Base-by-base conservation (phyloP, 352 stramenopile genomes). In the Paralagenidium karlingii region DNA sequence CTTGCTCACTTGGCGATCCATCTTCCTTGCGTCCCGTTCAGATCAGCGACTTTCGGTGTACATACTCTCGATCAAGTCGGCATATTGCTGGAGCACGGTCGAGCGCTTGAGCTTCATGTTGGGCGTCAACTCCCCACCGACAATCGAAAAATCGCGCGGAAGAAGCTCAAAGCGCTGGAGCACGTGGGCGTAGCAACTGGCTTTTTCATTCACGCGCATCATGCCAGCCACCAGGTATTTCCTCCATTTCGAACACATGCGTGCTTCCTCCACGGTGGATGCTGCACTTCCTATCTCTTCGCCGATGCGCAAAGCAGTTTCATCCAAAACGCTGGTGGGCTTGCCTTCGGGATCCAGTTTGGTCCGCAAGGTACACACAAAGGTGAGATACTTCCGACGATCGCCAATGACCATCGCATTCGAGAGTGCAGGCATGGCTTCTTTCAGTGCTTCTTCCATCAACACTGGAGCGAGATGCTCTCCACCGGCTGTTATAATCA, bases 91-190 rank as follows among this genome's bases (percentile, higher is more conserved):
- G 27, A 71, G 58, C 15, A 94, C 78, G n/a, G 94, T 63, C 8
- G 64, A 55, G 8, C 89, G 74, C 67, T 96, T 96, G 45, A 97
- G 60, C 61, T 97, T 97, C 53, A 97, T 67, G 29, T 89, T 97
- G 3, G 90, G 86, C 26, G 88, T 97, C 6, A 97, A 63, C 48
- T 96, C 86, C 22, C 87, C 88, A 2, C 60, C 82, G 7, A 51
- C 42, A n/a, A 94, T 65, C 29, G 68, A 86, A 50, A 97, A 96
- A 40, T 95, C 80, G 19, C 57, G 53, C 9, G 60, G 51, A 16
- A 94, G 46, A 22, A 94, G 57, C 21, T 63, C 40, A 49, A 82
- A 94, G 49, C 93, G 92, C 22, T 86, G 63, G 45, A 93, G 59
- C 10, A 47, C 49, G 32, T 82, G 67, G 9, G 71, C 66, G 13